Base-by-base conservation (phyloP, 257 asterid species). In the Jaltomata sinuosa region DNA sequence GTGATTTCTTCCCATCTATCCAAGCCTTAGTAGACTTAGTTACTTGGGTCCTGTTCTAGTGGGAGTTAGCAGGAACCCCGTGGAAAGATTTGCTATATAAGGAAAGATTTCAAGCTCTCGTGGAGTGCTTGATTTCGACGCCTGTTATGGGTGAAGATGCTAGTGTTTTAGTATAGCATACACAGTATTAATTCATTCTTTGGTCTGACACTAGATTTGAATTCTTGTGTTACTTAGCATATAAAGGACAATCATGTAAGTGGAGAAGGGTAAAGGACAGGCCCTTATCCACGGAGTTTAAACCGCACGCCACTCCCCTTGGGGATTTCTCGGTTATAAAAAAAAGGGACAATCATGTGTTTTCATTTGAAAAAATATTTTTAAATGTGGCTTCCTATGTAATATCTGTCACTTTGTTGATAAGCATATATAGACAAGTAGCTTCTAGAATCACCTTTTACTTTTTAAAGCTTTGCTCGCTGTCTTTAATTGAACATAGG, bases 401-500 rank as follows among this genome's bases (percentile, higher is more conserved):
- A 11, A 27, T 1, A 22, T 49, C 36, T 49, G 36, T 34, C 82
- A 47, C 19, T 77, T 77, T 31, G 25, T 47, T 47, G 62, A 76
- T 76, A 21, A 47, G 62, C 81, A 49, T 25, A 74, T 74, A 47
- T 47, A 76, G 8, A 47, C 25, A 8, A 49, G 6, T 38, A 77
- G 82, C 62, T 77, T 27, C 42, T 27, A 27, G 45, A 27, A 22
- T 77, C 82, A 27, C 19, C 16, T 49, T 76, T 8, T 27, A 2
- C 6, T 76, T 47, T 47, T 76, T 42, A 72, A 25, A 40, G 59
- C 55, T 25, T 27, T 47, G 40, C 40, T 25, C 16, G 18, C n/a
- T n/a, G n/a, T 25, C 81, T 83, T 54, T 29, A 86, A 86, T 77
- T 45, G 71, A 55, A 82, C 80, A 84, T 86, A 96, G 99, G 99